Evolutionary conservation across 148 eudicot genomes (phyloP).

Genomic region (Gaultheria prostrata): DNA sequence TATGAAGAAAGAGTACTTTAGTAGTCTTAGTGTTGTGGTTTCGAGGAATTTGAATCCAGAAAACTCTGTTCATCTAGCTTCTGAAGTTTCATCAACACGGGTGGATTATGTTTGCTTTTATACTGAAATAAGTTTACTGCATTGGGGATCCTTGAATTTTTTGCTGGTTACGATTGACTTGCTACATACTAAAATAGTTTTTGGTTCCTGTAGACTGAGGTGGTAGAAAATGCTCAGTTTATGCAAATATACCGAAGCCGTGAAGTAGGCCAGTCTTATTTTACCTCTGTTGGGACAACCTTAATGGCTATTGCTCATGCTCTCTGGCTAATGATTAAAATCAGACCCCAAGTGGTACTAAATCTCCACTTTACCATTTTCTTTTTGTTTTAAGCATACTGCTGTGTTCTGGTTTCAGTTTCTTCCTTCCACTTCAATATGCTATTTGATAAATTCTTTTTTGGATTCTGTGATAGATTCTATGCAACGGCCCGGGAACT

Average conservation of each 20-base stretch:
- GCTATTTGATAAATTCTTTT: background rate
- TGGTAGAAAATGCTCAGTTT: constrained; percentile 43
- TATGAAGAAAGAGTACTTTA: background rate
- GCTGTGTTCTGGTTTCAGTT: background rate
- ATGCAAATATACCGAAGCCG: constrained; percentile 89
- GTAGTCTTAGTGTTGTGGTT: background rate
- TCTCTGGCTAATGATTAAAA: constrained; percentile 78
- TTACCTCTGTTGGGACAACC: constrained; percentile 84
- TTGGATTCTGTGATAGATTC: constrained; percentile 41
- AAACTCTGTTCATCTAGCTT: background rate
- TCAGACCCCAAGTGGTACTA: constrained; percentile 88
- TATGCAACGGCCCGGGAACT: constrained; percentile 96
- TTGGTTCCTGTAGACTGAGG: constrained; percentile 38
- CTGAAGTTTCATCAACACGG: background rate
- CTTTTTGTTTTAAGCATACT: background rate
- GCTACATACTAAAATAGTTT: constrained; percentile 1
- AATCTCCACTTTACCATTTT: background rate
- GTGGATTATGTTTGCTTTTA: background rate
- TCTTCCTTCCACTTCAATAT: background rate
- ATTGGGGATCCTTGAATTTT: background rate
- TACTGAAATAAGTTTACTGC: background rate
- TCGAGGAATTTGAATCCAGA: background rate
- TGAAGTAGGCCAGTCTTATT: constrained; percentile 91
- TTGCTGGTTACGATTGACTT: background rate
- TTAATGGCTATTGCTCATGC: constrained; percentile 78